A percentile compares a stretch with the other conserved stretches of the same genome.
Conservation (phyloP, 202 grass and related monocot genomes). For the Bolboschoenoplectus hybrid region DNA sequence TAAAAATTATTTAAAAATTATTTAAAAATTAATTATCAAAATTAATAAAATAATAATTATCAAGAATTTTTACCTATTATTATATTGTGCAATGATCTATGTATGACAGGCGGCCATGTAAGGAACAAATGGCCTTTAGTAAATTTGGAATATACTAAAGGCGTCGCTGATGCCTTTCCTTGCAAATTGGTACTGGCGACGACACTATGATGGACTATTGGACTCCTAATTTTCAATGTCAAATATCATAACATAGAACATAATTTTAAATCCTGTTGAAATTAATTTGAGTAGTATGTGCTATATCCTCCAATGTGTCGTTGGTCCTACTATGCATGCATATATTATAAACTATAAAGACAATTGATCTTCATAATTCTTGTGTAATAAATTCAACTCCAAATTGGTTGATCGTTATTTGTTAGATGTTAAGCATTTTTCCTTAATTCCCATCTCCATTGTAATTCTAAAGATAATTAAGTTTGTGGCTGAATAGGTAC, state of each 20-base stretch:
- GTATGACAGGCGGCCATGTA: constrained; percentile 12
- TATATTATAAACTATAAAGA: not conserved
- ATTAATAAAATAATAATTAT: too few relatives aligned
- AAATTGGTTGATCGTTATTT: not conserved
- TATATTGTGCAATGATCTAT: constrained; percentile 11
- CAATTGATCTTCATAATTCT: not conserved
- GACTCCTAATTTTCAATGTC: not conserved
- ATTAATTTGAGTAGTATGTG: not conserved
- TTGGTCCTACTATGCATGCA: not conserved
- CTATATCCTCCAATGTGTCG: not conserved
- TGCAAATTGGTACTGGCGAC: not conserved
- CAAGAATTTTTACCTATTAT: too few relatives aligned
- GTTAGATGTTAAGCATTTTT: not conserved
- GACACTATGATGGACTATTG: not conserved
- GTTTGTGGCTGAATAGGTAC: not conserved
- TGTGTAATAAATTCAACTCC: not conserved
- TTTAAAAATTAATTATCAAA: too few relatives aligned
- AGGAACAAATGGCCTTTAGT: not conserved
- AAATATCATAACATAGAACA: not conserved
- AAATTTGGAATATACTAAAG: constrained; percentile 19
- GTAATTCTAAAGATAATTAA: not conserved
- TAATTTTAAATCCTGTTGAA: not conserved
- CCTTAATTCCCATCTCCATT: too few relatives aligned
- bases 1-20: too few relatives aligned
- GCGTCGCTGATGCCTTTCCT: not conserved